Percentiles rank a stretch among this genome's conserved stretches.
These are phyloP conservation scores for Pichia cactophila DNA, from an alignment of 1,139 yeast species.

Conservation along the genomic window DNA sequence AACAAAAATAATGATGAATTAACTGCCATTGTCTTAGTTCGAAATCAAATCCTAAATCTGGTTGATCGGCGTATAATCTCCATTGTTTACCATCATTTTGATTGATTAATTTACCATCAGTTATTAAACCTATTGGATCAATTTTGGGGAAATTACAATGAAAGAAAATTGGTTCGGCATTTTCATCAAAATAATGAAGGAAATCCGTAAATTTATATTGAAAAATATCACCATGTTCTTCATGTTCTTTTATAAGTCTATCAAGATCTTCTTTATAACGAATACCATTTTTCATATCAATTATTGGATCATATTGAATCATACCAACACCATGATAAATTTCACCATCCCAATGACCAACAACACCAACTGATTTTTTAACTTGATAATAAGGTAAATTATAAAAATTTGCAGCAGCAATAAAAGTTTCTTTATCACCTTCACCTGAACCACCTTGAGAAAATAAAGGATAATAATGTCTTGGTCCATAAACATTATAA, in stretches of 20 bases:
- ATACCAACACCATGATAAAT: slow-evolving; percentile 40
- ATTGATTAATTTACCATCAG: slow-evolving; percentile 30
- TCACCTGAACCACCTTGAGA: slow-evolving; percentile 58
- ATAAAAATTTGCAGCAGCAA: slow-evolving; percentile 47
- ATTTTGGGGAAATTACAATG: slow-evolving; percentile 38
- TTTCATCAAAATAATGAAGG: slow-evolving; percentile 24
- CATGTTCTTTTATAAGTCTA: slow-evolving; percentile 12
- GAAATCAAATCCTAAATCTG: slow-evolving; percentile 45
- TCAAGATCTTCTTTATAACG: slow-evolving; percentile 11
- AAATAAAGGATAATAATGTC: slow-evolving; percentile 45
- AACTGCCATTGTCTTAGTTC: slow-evolving; percentile 36
- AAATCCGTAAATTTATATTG: slow-evolving; percentile 16
- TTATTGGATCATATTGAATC: slow-evolving; percentile 49
- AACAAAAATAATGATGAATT: slow-evolving; percentile 31
- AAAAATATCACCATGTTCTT: not conserved
- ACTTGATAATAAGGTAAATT: slow-evolving; percentile 46
- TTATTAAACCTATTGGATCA: slow-evolving; percentile 32
- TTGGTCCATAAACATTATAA: slow-evolving; percentile 55
- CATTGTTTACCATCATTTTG: slow-evolving; percentile 31
- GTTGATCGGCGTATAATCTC: slow-evolving; percentile 39
- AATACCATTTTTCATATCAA: slow-evolving; percentile 37
- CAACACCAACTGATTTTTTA: slow-evolving; percentile 37
- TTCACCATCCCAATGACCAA: slow-evolving; percentile 34
- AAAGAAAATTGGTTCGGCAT: slow-evolving; percentile 31
- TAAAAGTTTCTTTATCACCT: slow-evolving; percentile 63